phyloP scores from a whole-genome alignment of 495 filamentous ascomycete species.

The Penicillium bovifimosum region DNA sequence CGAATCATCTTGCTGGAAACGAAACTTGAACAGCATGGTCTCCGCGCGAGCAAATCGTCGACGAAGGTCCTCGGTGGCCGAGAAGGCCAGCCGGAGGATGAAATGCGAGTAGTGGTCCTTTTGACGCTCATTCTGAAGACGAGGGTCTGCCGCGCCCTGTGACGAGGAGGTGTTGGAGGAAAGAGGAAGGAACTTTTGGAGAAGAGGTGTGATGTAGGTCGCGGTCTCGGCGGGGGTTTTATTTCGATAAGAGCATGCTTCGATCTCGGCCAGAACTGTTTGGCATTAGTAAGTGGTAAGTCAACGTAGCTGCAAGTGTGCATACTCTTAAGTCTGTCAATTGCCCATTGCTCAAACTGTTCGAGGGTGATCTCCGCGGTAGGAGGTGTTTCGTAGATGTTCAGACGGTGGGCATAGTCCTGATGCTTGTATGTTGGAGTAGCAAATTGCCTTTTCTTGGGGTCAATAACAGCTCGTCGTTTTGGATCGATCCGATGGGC shows the following conservation, averaged over 20 bases:
- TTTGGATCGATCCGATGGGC: slow-evolving; percentile 75
- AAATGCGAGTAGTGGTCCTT: slow-evolving; percentile 99
- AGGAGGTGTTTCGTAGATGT: slow-evolving; percentile 84
- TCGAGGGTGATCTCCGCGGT: slow-evolving; percentile 94
- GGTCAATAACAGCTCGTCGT: slow-evolving; percentile 63
- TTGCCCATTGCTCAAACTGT: slow-evolving; percentile 99
- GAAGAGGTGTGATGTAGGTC: slow-evolving; percentile 68
- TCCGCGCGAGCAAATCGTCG: slow-evolving; percentile 82
- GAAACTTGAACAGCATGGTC: slow-evolving; percentile 77
- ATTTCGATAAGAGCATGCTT: slow-evolving; percentile 94
- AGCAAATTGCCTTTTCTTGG: slow-evolving; percentile 84
- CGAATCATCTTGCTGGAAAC: slow-evolving; percentile 65
- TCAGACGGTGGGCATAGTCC: slow-evolving; percentile 80
- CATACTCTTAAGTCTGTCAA: slow-evolving; percentile 76
- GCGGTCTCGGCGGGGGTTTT: slow-evolving; percentile 71
- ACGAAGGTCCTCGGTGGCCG: slow-evolving; percentile 85
- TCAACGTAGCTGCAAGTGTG: background rate
- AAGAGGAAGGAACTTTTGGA: slow-evolving; percentile 83
- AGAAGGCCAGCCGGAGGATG: slow-evolving; percentile 90
- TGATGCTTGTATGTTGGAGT: slow-evolving; percentile 62
- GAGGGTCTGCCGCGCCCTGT: slow-evolving; percentile 37
- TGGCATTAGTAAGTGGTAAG: slow-evolving; percentile 7
- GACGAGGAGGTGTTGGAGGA: slow-evolving; percentile 65
- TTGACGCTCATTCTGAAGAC: slow-evolving; percentile 68
- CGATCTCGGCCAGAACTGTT: slow-evolving; percentile 86